Evolutionary conservation across 1,284 basidiomycete genomes (phyloP), one percentile per base, ranked within the genome.

Genomic region (Sanghuangporus baumii): DNA sequence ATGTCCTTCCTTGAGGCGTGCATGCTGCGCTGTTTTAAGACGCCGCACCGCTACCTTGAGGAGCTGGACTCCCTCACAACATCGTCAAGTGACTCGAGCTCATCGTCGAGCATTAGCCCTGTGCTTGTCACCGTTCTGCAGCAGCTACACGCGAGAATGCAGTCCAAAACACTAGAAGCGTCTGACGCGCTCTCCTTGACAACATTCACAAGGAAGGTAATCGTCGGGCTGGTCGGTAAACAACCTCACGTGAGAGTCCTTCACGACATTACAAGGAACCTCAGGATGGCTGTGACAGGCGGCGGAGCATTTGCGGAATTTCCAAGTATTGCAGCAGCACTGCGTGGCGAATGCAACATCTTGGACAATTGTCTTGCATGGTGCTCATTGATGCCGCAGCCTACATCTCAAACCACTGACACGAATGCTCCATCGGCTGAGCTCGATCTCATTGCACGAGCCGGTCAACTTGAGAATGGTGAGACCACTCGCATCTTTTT

Each of bases 11-110:
- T 97, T 12, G 95, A 98, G 68, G 92, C 95, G 54, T 96, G 93
- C 70, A 78, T 91, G 6, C 87, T 90, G 61, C 82, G 93, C n/a
- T 94, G 89, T 67, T 71, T 88, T 66, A 94, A 92, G 75, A 91
- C 88, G 0, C 91, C 94, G 0, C 93, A 96, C 72, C 83, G 87
- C 41, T 98, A 97, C 71, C 80, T 96, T 60, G 95, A 98, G 69
- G 86, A 88, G 11, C 72, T 83, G 60, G 77, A 79, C 34, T 65
- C 71, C 0, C 66, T 81, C 60, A 43, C 38, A 23, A 23, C 40
- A 46, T 18, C 52, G 23, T 55, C 64, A 26, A 11, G 20, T 16
- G 48, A 40, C 31, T 23, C 31, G 16, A 34, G 14, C 47, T 23
- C 20, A 6, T 43, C 59, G 47, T 69, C 69, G 4, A 69, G 71